Percentiles rank a stretch among this genome's conserved stretches.
Evolutionary conservation across 495 filamentous ascomycete genomes (phyloP).

Genomic region (Paragyromitra xinjiangensis): DNA sequence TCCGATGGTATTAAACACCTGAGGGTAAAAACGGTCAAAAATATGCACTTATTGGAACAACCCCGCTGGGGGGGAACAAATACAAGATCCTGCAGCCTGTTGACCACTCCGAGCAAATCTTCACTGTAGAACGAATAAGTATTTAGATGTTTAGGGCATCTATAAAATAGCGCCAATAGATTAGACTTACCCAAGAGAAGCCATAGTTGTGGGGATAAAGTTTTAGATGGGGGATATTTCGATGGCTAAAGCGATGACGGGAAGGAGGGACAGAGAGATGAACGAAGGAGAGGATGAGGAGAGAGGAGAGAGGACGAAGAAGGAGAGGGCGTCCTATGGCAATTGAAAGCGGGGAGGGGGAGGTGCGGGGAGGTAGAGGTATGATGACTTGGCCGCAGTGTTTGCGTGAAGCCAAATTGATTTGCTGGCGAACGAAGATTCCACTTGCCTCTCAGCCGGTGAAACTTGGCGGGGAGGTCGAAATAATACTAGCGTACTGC

Average conservation of each 20-base stretch:
- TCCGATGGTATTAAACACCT: conserved; percentile 96
- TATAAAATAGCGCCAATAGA: conserved; percentile 35
- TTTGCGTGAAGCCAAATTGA: conserved; percentile 54
- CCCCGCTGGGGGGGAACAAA: conserved; percentile 30
- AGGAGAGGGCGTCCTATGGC: conserved; percentile 39
- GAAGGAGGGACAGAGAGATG: conserved; percentile 43
- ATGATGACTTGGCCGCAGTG: conserved; percentile 52
- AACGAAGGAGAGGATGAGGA: conserved; percentile 21
- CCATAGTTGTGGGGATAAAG: conserved; percentile 46
- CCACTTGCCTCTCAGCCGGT: conserved; percentile 26
- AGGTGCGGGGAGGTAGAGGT: conserved; percentile 53
- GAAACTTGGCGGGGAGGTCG: conserved; percentile 45
- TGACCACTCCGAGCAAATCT: conserved; percentile 89
- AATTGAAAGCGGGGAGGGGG: conserved; percentile 49
- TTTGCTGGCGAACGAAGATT: conserved; percentile 53
- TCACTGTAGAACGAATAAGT: conserved; percentile 73
- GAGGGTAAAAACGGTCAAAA: conserved; percentile 33
- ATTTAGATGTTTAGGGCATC: conserved; percentile 13
- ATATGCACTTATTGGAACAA: conserved; percentile 33
- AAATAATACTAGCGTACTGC: conserved; percentile 49
- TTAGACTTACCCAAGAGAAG: conserved; percentile 52
- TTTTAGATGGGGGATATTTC: conserved; percentile 35
- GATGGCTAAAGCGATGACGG: conserved; percentile 39
- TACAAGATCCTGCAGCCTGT: conserved; percentile 93
- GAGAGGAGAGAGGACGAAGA: conserved; percentile 23